Conservation (phyloP, 768 basidiomycete species). For the Multifurca ochricompacta region DNA sequence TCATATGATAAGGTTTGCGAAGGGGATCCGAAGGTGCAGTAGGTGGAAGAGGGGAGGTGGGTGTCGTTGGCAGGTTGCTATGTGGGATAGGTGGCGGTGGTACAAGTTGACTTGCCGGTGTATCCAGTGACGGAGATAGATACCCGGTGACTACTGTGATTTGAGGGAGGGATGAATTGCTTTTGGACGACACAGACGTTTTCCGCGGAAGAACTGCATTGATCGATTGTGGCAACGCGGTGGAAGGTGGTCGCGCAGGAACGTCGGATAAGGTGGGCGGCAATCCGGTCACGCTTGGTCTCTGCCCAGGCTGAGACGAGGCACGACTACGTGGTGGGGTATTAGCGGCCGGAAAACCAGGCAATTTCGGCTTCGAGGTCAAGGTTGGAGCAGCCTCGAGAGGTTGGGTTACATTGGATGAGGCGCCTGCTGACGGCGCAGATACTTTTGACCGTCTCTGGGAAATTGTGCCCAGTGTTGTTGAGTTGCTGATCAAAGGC, state of each 20-base stretch:
- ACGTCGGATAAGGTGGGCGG: conserved; percentile 43
- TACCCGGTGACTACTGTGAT: conserved; percentile 47
- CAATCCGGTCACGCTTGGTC: conserved; percentile 42
- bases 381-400: conserved; percentile 21
- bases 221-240: conserved; percentile 30
- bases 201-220: conserved; percentile 42
- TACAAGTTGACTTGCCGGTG: conserved; percentile 29
- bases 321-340: conserved; percentile 45
- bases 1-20: conserved; percentile 86
- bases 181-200: conserved; percentile 46
- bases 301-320: conserved; percentile 68
- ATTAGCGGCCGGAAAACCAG: conserved; percentile 21
- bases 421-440: conserved; percentile 39
- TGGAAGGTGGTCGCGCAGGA: conserved; percentile 44
- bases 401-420: conserved; percentile 7
- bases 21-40: conserved; percentile 62
- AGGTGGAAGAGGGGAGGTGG: conserved; percentile 71
- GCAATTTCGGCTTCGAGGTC: conserved; percentile 32
- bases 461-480: conserved; percentile 56
- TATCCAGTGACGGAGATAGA: conserved; percentile 33
- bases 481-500: conserved; percentile 49
- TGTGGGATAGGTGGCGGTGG: conserved; percentile 43
- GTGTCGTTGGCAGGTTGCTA: conserved; percentile 60
- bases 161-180: conserved; percentile 43
- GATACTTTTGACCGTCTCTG: conserved; percentile 62